phyloP scores from a whole-genome alignment of 805 yeast genomes.

The Myxozyma udenii region DNA sequence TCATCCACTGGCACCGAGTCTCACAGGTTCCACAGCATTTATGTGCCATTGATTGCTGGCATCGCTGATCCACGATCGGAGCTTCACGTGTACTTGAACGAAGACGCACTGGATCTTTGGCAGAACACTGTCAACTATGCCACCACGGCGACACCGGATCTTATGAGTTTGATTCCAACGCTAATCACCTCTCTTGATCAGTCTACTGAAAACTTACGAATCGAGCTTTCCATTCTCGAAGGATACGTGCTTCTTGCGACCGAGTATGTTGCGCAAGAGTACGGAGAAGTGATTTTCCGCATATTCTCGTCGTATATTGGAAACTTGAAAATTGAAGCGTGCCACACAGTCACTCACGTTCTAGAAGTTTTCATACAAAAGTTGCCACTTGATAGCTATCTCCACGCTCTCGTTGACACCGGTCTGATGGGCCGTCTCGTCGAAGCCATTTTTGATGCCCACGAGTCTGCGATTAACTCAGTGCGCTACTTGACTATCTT shows the following conservation, averaged over 20 bases:
- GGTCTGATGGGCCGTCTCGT: constrained; percentile 35
- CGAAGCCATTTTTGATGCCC: constrained; percentile 36
- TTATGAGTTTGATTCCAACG: constrained; percentile 50
- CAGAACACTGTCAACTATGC: constrained; percentile 52
- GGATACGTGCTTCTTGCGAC: constrained; percentile 39
- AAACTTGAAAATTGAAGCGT: constrained; percentile 22
- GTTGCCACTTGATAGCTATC: constrained; percentile 23
- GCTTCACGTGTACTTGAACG: constrained; percentile 58
- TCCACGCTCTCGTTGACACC: constrained; percentile 34
- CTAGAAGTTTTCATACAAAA: constrained; percentile 26
- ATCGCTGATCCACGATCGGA: constrained; percentile 63
- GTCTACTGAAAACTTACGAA: constrained; percentile 49
- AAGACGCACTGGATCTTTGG: constrained; percentile 89
- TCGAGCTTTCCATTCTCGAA: constrained; percentile 37
- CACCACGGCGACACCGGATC: constrained; percentile 46
- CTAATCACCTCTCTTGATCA: constrained; percentile 58
- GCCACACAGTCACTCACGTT: constrained; percentile 24
- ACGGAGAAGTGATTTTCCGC: constrained; percentile 30
- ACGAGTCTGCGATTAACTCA: constrained; percentile 37
- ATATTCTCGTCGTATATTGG: constrained; percentile 24
- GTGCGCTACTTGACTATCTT: constrained; percentile 32
- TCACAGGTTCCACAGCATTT: constrained; percentile 29
- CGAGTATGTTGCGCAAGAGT: constrained; percentile 30
- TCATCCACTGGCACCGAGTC: constrained; percentile 32
- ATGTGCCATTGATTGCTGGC: constrained; percentile 59